These are phyloP conservation scores for Fusarium sp. DNA, from an alignment of 2,329 filamentous ascomycete genomes.

Conservation along the genomic window DNA sequence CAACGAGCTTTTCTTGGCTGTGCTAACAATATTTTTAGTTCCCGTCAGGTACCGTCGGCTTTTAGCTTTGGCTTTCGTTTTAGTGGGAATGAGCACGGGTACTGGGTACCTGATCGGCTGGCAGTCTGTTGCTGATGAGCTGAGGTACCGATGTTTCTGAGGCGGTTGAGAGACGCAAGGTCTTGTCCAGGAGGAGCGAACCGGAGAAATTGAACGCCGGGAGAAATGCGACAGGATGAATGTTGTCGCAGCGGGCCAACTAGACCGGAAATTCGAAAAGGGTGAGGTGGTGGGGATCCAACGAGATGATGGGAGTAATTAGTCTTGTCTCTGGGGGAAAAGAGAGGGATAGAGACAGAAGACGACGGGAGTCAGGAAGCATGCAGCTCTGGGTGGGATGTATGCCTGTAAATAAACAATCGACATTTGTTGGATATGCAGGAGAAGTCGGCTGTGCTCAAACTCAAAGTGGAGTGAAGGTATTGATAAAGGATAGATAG, in stretches of 20 bases:
- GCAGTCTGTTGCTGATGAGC: background rate
- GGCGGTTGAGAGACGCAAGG: constrained; percentile 1
- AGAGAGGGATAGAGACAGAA: constrained; percentile 4
- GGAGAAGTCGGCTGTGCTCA: constrained; percentile 10
- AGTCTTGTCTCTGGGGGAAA: background rate
- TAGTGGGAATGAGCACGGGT: constrained; percentile 22
- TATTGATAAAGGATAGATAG: constrained; percentile 14
- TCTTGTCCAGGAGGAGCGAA: background rate
- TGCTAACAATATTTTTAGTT: constrained; percentile 30
- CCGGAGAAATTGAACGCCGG: constrained; percentile 21
- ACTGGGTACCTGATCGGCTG: constrained; percentile 6
- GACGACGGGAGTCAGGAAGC: background rate
- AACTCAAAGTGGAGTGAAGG: constrained; percentile 24
- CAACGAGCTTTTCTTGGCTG: constrained; percentile 25
- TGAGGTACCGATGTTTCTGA: background rate
- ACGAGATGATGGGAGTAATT: constrained; percentile 13
- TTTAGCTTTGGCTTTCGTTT: constrained; percentile 17
- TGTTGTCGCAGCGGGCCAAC: constrained; percentile 17
- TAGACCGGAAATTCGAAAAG: constrained; percentile 5
- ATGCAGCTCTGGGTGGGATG: background rate
- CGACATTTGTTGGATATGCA: constrained; percentile 22
- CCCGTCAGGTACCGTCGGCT: constrained; percentile 32
- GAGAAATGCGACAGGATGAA: constrained; percentile 23
- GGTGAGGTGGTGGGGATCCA: constrained; percentile 22
- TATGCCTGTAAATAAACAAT: constrained; percentile 19